Evolutionary conservation across 163 green algal genomes (phyloP), one percentile per base, ranked within the genome.

Genomic region (Chlamydomonas reinhardtii): DNA sequence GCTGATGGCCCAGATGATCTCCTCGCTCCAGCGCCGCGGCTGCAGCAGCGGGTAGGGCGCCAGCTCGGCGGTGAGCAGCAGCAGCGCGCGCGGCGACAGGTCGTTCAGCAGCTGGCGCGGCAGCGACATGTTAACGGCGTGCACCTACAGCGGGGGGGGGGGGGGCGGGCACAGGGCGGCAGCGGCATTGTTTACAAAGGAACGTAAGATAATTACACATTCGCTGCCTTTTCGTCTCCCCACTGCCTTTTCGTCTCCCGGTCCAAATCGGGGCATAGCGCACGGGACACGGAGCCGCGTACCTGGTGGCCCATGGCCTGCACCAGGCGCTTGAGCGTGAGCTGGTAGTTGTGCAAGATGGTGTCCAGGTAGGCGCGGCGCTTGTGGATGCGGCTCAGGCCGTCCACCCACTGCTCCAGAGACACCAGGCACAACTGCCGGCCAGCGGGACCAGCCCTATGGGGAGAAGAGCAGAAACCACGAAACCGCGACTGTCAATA

Each of bases 321-420:
- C 70, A 86, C 80, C 34, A 86, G 69, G 29, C 80, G 69, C 82
- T 87, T 87, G 59, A 82, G 82, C 27, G 82, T 87, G 48, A 87
- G 71, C 72, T 87, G 82, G 82, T 87, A 82, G 82, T 87, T 87
- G 71, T 87, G 82, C 48, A 87, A 72, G 64, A 87, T 87, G 72
- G 82, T 87, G 82, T 87, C 82, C 72, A 87, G 82, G 71, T 87
- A 87, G 71, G 82, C 82, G 35, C 72, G 71, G 61, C 72, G 71
- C 82, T 87, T 87, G 72, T 81, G 71, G 37, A 87, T 87, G 71
- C 82, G 82, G 39, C 82, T 82, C 17, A 87, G 82, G n/a, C 82
- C 82, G 72, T 87, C 82, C 37, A 81, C 72, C 82, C 82, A 87
- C 62, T 87, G 82, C 82, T 87, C 82, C 29, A 87, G 71, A 2